phyloP scores from a whole-genome alignment of 1,284 basidiomycete species.

The Microbotryum violaceum region DNA sequence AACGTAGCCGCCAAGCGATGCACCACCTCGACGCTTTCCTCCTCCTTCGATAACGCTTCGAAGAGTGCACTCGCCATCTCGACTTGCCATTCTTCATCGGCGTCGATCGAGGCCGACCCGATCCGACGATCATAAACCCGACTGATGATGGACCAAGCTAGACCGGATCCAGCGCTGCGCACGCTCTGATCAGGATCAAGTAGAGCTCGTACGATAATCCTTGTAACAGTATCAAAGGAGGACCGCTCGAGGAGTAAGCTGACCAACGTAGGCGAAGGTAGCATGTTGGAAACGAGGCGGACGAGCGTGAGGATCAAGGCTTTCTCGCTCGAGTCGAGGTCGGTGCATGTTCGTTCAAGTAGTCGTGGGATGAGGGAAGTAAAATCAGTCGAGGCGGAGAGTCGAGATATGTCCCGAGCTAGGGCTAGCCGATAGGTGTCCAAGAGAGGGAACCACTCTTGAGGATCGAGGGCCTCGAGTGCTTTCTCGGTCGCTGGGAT shows the following conservation, averaged over 20 bases:
- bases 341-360: conserved; percentile 5
- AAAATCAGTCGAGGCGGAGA: conserved; percentile 13
- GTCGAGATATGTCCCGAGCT: conserved; percentile 12
- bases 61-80: conserved; percentile 30
- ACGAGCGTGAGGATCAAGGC: conserved; percentile 33
- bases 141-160: conserved; percentile 32
- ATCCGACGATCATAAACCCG: conserved; percentile 16
- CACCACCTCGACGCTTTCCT: conserved; percentile 32
- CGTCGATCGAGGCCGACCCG: conserved; percentile 11
- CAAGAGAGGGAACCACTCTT: conserved; percentile 33
- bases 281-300: conserved; percentile 30
- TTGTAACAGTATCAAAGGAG: conserved; percentile 7
- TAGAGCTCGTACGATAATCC: conserved; percentile 29
- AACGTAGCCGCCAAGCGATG: conserved; percentile 35
- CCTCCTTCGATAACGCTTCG: conserved; percentile 28
- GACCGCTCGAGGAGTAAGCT: conserved; percentile 9
- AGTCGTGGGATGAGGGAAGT: conserved; percentile 11
- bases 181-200: conserved; percentile 30
- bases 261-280: conserved; percentile 9
- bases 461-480: conserved; percentile 4
- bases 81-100: conserved; percentile 31
- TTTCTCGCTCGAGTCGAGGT: conserved; percentile 3
- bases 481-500: conserved; percentile 12
- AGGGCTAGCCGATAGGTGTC: conserved; percentile 35
- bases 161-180: conserved; percentile 28